Base-by-base conservation (phyloP, 768 basidiomycete genomes). In the Tubosaeta brunneosetosa region DNA sequence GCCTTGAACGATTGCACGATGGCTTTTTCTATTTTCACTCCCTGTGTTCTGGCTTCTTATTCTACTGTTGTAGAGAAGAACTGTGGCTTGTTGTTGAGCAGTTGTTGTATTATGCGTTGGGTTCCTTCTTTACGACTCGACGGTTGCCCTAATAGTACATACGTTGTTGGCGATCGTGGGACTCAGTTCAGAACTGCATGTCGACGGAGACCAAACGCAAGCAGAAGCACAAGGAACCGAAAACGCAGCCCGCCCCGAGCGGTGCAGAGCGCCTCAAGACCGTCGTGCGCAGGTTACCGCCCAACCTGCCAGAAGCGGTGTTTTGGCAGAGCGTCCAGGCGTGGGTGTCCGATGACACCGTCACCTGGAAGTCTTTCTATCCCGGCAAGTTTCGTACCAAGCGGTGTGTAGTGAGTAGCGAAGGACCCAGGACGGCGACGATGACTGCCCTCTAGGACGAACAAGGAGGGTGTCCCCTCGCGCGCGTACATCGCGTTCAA, bases 401-500 rank as follows among this genome's bases (percentile, higher is more conserved):
- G 64, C 78, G 82, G 88, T 90, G 61, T 44, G 77, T 72, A 40
- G 10, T 11, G 9, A 29, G 29, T 1, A 29, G 29, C 29, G 29
- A 29, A 9, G 9, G 29, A 29, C 29, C 9, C 29, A 1, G 7
- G 29, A 37, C n/a, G 31, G 22, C 16, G 12, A 19, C 14, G 19
- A 40, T 19, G 14, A 3, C 22, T 2, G 37, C 19, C 10, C 19
- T 16, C 1, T n/a, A 92, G 92, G 59, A 62, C 84, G 66, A 86
- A 86, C 72, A 91, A 89, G 74, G 92, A 94, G 73, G 88, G 85
- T 51, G 72, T 91, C 8, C 77, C 85, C 16, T 93, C 94, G 19
- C 82, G 94, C 38, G 95, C 95, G 12, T 97, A 97, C 66, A 86
- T 97, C 56, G 84, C 85, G 1, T 97, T 99, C 79, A 87, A 82